Evolutionary conservation across 83 land plant species (phyloP), one percentile per base, ranked within the genome.

Genomic region (Diphasiastrum complanatum): DNA sequence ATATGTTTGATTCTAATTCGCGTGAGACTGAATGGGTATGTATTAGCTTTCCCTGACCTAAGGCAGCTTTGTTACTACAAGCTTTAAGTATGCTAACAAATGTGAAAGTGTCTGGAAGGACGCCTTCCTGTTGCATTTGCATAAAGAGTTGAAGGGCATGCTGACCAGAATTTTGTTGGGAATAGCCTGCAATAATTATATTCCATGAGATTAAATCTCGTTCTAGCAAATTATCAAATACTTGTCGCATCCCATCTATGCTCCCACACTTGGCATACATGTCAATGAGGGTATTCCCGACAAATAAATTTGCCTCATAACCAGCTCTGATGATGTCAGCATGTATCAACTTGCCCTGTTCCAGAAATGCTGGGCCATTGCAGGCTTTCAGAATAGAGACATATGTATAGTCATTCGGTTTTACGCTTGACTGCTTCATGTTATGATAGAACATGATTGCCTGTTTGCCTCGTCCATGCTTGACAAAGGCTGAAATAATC

Each of bases 201-300:
- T 47, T 47, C 51, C 51, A 47, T 8, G 16, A 47, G 51, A 47
- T 19, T 8, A 16, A 5, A 47, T 47, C 51, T 47, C 51, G 51
- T 16, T 4, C 51, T 18, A 24, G 12, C 8, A 47, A 24, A 5
- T 18, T 4, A 8, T 47, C 51, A 8, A 47, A 19, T 24, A 47
- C 51, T 4, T 47, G 8, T 47, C 19, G 51, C 23, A 24, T 24
- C 51, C 23, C 19, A 18, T 18, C 19, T 18, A 47, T 18, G 18
- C 6, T 5, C 4, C 51, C 16, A 16, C 51, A 47, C 16, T 47
- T 47, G 19, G 19, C 16, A 16, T 47, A 47, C 51, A 47, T 5
- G 19, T 47, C 51, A 5, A 47, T 38, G 14, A 38, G 43, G 12
- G 14, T 38, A 14, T 38, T 38, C 12, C 43, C 14, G 8, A 38